These are phyloP conservation scores for Cinnamomum chago DNA, from an alignment of 164 flowering plant species.

Conservation along the genomic window DNA sequence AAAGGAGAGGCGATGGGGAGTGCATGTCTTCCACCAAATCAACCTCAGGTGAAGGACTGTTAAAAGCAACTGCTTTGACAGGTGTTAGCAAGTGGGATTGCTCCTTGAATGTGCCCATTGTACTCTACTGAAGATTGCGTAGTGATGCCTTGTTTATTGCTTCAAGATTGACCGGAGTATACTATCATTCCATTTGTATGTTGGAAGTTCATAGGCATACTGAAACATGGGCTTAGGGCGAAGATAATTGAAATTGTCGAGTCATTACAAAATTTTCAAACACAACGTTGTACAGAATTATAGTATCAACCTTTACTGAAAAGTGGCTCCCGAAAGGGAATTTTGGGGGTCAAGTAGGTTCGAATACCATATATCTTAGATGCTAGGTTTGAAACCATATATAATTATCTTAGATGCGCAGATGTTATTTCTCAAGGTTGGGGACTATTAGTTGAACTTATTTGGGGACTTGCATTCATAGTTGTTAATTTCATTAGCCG, in stretches of 20 bases:
- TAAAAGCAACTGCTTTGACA: background rate
- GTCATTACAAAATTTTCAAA: background rate
- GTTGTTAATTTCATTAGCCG: too few species aligned
- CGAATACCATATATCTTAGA: too few species aligned
- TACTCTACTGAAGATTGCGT: too few species aligned
- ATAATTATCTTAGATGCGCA: too few species aligned
- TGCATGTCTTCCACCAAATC: constrained; percentile 51
- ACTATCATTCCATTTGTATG: background rate
- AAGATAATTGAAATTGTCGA: background rate
- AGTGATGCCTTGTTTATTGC: too few species aligned
- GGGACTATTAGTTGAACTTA: too few species aligned
- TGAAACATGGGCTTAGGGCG: background rate
- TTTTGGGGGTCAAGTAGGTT: too few species aligned
- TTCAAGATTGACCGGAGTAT: too few species aligned
- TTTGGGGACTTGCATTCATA: too few species aligned
- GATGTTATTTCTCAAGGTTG: too few species aligned
- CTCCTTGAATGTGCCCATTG: too few species aligned
- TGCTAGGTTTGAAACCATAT: too few species aligned
- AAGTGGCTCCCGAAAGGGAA: background rate
- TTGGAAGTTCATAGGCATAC: background rate
- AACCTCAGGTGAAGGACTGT: constrained; percentile 31
- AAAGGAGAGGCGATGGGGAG: constrained; percentile 53
- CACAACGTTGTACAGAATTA: background rate
- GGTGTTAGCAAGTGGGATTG: background rate
- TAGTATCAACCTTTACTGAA: background rate